Evolutionary conservation across 257 asterid genomes (phyloP).

Genomic region (Solanum gracilifrons): DNA sequence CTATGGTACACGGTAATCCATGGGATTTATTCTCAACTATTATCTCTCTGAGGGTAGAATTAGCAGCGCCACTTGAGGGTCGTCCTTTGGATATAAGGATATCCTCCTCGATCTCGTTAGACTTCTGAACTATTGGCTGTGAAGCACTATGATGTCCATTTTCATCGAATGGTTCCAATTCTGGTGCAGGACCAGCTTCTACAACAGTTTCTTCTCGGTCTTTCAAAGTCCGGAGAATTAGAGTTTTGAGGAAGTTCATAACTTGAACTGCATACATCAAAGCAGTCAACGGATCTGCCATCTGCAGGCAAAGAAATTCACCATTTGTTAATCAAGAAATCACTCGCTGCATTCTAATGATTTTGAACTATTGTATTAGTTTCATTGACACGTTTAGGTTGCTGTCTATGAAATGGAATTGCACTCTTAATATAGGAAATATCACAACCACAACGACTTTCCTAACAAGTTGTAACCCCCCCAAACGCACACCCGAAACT

Average conservation of each 20-base stretch:
- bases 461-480: neutral
- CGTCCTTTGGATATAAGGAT: neutral
- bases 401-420: neutral
- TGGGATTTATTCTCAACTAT: conserved; percentile 7
- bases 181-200: conserved; percentile 19
- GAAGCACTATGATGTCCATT: conserved; percentile 19
- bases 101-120: conserved; percentile 3
- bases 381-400: neutral
- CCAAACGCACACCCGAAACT: neutral
- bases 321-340: neutral
- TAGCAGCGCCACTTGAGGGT: neutral
- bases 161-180: conserved; percentile 33
- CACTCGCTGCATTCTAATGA: neutral
- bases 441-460: neutral
- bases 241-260: conserved; percentile 63
- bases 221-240: conserved; percentile 35
- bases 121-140: neutral
- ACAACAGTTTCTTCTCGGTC: conserved; percentile 36
- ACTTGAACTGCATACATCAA: conserved; percentile 66
- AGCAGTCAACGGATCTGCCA: conserved; percentile 73
- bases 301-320: conserved; percentile 24
- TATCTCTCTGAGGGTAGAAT: conserved; percentile 10
- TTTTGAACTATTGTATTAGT: neutral
- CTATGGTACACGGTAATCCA: conserved; percentile 23
- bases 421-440: neutral